Evolutionary conservation across 1,139 yeast species (phyloP), one percentile per base, ranked within the genome.

Genomic region (Protomyces macrosporus): DNA sequence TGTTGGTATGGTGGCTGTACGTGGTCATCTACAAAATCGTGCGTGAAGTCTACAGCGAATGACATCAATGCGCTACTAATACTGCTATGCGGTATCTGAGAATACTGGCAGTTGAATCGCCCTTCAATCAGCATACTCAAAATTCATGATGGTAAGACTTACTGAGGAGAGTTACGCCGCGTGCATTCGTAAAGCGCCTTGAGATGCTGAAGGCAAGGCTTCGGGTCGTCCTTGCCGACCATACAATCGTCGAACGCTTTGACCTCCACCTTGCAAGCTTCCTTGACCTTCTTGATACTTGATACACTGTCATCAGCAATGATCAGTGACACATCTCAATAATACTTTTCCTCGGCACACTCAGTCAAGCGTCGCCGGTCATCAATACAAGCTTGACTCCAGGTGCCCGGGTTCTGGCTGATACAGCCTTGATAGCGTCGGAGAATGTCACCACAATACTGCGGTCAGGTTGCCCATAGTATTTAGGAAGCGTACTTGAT

Each of bases 201-300:
- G 30, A 58, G 45, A 33, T 40, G 23, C 16, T 48, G 50, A 45
- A 58, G 30, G 33, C 62, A 58, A 6, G 62, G 56, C 45, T 53
- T 52, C 3, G 62, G 62, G 50, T 53, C 52, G 35, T 36, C 55
- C 42, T 14, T 52, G 45, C 34, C 40, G 30, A 14, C 40, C 23
- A 36, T 53, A 23, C 56, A 57, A 39, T 58, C 62, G 23, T 58
- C 62, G 33, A 51, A 58, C 16, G 53, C 45, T 45, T 51, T 39
- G 40, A 58, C 30, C 32, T 52, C 36, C 7, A 39, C 62, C 42
- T 42, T 51, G 53, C 62, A 58, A 9, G 53, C 56, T 35, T 36
- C 56, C 52, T 58, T 58, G 45, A 58, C 62, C 16, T 51, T 40
- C 36, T 58, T 58, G 56, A 58, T 58, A 16, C 62, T 58, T 6